phyloP scores from a whole-genome alignment of 192 early-diverging fungal species.

The Coemansia reversa region DNA sequence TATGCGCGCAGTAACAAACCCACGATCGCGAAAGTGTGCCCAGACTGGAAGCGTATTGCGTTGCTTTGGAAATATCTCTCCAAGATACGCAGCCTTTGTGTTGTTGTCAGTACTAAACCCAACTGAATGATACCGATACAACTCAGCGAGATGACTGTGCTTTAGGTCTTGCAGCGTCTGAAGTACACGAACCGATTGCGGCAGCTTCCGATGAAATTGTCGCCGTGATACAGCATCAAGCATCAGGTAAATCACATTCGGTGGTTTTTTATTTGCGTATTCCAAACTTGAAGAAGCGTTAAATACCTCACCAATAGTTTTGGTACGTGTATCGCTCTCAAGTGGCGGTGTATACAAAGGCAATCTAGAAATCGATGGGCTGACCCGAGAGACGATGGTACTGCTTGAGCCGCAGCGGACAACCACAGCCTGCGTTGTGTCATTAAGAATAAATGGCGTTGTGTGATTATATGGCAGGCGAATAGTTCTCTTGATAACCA shows the following conservation, averaged over 20 bases:
- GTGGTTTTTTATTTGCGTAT: slow-evolving; percentile 12
- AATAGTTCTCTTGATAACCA: slow-evolving; percentile 30
- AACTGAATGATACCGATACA: slow-evolving; percentile 56
- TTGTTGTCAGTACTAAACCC: slow-evolving; percentile 58
- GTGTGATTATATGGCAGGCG: slow-evolving; percentile 23
- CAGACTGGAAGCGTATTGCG: slow-evolving; percentile 55
- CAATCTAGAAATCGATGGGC: slow-evolving; percentile 22
- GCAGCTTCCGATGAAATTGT: slow-evolving; percentile 57
- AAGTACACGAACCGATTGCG: slow-evolving; percentile 42
- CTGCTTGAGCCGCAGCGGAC: slow-evolving; percentile 51
- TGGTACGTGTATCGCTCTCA: slow-evolving; percentile 32
- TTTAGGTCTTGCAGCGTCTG: slow-evolving; percentile 29
- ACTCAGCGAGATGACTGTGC: slow-evolving; percentile 44
- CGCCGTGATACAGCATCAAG: slow-evolving; percentile 56
- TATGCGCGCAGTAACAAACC: slow-evolving; percentile 56
- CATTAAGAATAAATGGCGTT: slow-evolving; percentile 31
- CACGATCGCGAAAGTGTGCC: slow-evolving; percentile 58
- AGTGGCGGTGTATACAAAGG: slow-evolving; percentile 15
- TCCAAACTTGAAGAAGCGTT: neutral
- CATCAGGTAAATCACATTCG: slow-evolving; percentile 57
- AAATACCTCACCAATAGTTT: neutral
- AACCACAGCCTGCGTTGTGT: slow-evolving; percentile 50
- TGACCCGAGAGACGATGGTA: slow-evolving; percentile 35
- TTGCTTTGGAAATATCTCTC: slow-evolving; percentile 27
- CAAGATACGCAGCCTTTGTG: slow-evolving; percentile 54